Base-by-base conservation (phyloP, 345 rosid genomes). In the Brassica carinata region DNA sequence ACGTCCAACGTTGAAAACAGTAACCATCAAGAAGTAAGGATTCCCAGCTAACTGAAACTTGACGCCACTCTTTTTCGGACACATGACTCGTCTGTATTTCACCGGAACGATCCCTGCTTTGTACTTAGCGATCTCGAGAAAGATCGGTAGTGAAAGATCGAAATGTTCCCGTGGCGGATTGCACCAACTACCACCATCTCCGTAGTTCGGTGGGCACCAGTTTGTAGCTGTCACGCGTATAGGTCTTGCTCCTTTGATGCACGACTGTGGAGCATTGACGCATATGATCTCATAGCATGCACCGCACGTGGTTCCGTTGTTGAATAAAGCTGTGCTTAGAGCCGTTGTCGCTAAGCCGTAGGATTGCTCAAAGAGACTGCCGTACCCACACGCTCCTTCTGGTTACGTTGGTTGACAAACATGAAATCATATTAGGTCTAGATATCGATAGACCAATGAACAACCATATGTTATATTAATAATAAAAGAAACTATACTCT, bases 351-450 rank as follows among this genome's bases (percentile, higher is more conserved):
- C 87, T 74, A 90, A 88, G 4, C 98, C 97, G 76, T 94, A 94
- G 8, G 93, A 88, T 68, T 92, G 93, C 89, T 93, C 85, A 80
- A 89, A 90, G 64, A 92, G 87, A 79, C 85, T 88, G 13, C 94
- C 96, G 71, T 89, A 94, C 48, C 98, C 97, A 74, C 98, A 94
- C 5, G 97, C 98, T 48, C 98, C 98, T 1, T 92, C 97, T 94
- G 70, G 38, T 55, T 59, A 67, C 18, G 55, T 48, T 73, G n/a
- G 38, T 17, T n/a, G 68, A 65, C 48, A 30, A 31, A 9, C 36
- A 33, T 8, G 8, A 26, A 40, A 10, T 61, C 4, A 11, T 13
- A 13, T 23, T 72, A 34, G 34, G 36, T 59, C 23, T 59, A 72
- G 23, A 55, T 57, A 13, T 33, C 2, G 11, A 53, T 55, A 9